Conservation (phyloP, 306 rosid genomes). For the Senna siamea region DNA sequence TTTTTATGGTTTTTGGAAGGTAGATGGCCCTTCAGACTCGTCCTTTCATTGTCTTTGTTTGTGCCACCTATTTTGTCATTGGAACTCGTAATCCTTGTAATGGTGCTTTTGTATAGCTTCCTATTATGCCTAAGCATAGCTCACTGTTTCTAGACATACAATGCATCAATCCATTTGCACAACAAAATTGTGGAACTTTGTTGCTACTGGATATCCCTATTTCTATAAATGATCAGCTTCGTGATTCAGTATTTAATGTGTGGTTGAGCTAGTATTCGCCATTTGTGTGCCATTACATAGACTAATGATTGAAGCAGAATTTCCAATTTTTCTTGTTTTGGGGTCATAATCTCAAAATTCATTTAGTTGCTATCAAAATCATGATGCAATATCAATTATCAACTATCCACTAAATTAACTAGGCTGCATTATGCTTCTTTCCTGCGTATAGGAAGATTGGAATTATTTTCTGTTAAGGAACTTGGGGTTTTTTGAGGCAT, state of each 20-base stretch:
- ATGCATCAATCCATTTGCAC: neutral
- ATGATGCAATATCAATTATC: too few relatives aligned
- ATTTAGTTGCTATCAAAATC: too few relatives aligned
- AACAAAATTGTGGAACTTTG: neutral
- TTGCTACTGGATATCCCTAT: neutral
- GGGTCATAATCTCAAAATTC: too few relatives aligned
- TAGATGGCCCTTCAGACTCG: too few relatives aligned
- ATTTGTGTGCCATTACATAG: neutral
- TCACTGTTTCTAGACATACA: neutral
- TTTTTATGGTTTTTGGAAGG: too few relatives aligned
- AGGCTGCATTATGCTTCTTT: too few relatives aligned
- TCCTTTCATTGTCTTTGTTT: too few relatives aligned
- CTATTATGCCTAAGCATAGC: neutral
- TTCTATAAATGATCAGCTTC: neutral
- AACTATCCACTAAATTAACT: too few relatives aligned
- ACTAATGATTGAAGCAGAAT: neutral
- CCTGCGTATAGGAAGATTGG: too few relatives aligned
- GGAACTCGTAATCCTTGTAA: neutral
- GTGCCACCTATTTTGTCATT: constrained; percentile 20
- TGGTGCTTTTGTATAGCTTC: neutral
- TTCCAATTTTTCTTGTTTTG: too few relatives aligned
- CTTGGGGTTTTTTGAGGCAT: too few relatives aligned
- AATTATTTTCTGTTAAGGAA: too few relatives aligned
- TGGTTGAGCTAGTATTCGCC: neutral
- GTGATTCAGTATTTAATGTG: neutral